phyloP scores from a whole-genome alignment of 2,329 filamentous ascomycete genomes.

The Aspergillus jensenii region DNA sequence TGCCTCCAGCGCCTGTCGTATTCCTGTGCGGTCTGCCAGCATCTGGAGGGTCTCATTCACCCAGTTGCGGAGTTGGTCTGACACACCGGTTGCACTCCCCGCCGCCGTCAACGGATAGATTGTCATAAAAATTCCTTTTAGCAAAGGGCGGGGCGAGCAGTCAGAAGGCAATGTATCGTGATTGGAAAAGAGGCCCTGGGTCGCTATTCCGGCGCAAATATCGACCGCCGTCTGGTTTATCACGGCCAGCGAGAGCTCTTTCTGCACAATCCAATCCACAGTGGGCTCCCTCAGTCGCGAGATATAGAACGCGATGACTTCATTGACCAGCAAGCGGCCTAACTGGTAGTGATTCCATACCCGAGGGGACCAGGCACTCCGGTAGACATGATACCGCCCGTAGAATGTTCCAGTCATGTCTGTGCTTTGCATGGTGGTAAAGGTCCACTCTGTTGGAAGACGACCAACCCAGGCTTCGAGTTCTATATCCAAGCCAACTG shows the following conservation, averaged over 20 bases:
- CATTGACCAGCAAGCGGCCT: constrained; percentile 24
- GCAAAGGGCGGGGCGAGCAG: constrained; percentile 7
- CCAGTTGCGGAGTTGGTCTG: constrained; percentile 23
- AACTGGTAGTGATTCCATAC: constrained; percentile 24
- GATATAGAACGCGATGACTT: constrained; percentile 17
- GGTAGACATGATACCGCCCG: constrained; percentile 23
- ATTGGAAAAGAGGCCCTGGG: constrained; percentile 14
- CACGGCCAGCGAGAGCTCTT: constrained; percentile 16
- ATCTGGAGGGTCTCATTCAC: constrained; percentile 18
- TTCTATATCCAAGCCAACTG: constrained; percentile 17
- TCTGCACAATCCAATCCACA: constrained; percentile 10
- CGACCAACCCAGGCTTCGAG: constrained; percentile 19
- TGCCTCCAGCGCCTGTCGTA: constrained; percentile 17
- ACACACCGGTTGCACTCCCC: constrained; percentile 20
- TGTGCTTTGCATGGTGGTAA: constrained; percentile 12
- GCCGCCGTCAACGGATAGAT: constrained; percentile 23
- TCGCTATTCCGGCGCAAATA: constrained; percentile 23
- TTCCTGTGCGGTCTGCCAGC: constrained; percentile 23
- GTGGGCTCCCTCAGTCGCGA: constrained; percentile 1
- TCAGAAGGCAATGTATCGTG: neutral
- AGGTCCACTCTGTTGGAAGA: constrained; percentile 19
- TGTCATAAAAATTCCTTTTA: constrained; percentile 26
- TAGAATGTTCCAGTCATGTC: constrained; percentile 17
- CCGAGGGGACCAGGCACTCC: constrained; percentile 21
- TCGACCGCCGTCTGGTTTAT: constrained; percentile 18